Evolutionary conservation across 1,284 basidiomycete genomes (phyloP).

Genomic region (Irpex lacteus): DNA sequence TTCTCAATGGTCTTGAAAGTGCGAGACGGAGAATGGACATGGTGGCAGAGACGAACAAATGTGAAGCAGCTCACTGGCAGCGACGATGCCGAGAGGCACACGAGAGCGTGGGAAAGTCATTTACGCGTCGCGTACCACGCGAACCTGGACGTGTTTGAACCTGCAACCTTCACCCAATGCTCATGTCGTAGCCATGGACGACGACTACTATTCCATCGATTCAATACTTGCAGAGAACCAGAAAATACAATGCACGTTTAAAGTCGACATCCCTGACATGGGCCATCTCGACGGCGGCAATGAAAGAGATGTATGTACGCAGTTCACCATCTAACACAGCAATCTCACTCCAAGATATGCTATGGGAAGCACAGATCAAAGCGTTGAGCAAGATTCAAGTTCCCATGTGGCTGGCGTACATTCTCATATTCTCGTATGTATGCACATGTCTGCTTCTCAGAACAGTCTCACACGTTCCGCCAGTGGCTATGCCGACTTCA

Average conservation of each 20-base stretch:
- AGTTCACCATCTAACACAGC: no score
- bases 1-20: slow-evolving; percentile 7
- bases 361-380: slow-evolving; percentile 68
- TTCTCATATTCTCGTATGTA: slow-evolving; percentile 77
- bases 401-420: slow-evolving; percentile 86
- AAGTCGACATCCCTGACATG: slow-evolving; percentile 79
- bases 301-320: slow-evolving; percentile 80
- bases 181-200: slow-evolving; percentile 54
- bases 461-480: no score
- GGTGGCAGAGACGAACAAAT: slow-evolving; percentile 2
- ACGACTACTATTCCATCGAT: slow-evolving; percentile 86
- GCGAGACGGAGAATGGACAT: slow-evolving; percentile 13
- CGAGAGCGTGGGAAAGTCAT: slow-evolving; percentile 7
- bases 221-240: slow-evolving; percentile 90
- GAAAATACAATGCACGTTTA: slow-evolving; percentile 90
- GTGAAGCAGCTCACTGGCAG: background rate
- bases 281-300: slow-evolving; percentile 84
- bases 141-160: background rate
- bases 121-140: slow-evolving; percentile 9
- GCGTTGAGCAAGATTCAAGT: slow-evolving; percentile 71
- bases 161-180: background rate
- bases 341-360: no score
- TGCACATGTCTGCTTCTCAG: no score
- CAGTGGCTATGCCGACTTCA: slow-evolving; percentile 85
- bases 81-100: background rate